Percentiles rank a stretch among this genome's conserved stretches.
phyloP scores from a whole-genome alignment of 2,329 filamentous ascomycete species.

The Aspergillus intermedius region DNA sequence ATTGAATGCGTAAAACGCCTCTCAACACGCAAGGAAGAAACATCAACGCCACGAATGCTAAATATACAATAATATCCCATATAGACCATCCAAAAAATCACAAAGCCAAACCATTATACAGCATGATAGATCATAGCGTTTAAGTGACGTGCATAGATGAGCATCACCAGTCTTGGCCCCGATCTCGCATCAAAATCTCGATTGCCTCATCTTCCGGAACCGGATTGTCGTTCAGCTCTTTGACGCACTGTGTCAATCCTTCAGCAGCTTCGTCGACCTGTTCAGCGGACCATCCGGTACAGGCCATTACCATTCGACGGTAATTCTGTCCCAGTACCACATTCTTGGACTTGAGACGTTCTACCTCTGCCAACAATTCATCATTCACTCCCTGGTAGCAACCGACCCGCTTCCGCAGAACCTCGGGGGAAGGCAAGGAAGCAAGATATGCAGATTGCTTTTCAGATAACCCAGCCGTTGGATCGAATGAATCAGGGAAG shows the following conservation, averaged over 20 bases:
- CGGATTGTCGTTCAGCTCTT: conserved; percentile 61
- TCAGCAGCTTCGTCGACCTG: conserved; percentile 77
- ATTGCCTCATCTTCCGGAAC: conserved; percentile 39
- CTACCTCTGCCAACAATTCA: conserved; percentile 60
- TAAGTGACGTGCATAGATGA: background rate
- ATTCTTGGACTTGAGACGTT: conserved; percentile 68
- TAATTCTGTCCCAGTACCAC: conserved; percentile 83
- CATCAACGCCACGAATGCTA: conserved; percentile 1
- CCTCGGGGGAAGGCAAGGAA: conserved; percentile 52
- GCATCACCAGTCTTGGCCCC: conserved; percentile 39
- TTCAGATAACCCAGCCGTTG: conserved; percentile 36
- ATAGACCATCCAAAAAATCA: background rate
- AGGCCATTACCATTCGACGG: conserved; percentile 77
- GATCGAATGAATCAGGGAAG: conserved; percentile 33
- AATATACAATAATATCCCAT: conserved; percentile 2
- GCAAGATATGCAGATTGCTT: conserved; percentile 39
- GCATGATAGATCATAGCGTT: background rate
- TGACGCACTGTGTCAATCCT: conserved; percentile 75
- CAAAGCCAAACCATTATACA: conserved; percentile 1
- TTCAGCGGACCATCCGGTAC: conserved; percentile 69
- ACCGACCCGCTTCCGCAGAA: conserved; percentile 61
- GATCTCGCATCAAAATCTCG: conserved; percentile 40
- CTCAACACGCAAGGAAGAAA: background rate
- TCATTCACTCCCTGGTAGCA: conserved; percentile 66
- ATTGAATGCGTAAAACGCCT: conserved; percentile 8